phyloP scores from a whole-genome alignment of 768 basidiomycete species.

The Exsudoporus frostii region DNA sequence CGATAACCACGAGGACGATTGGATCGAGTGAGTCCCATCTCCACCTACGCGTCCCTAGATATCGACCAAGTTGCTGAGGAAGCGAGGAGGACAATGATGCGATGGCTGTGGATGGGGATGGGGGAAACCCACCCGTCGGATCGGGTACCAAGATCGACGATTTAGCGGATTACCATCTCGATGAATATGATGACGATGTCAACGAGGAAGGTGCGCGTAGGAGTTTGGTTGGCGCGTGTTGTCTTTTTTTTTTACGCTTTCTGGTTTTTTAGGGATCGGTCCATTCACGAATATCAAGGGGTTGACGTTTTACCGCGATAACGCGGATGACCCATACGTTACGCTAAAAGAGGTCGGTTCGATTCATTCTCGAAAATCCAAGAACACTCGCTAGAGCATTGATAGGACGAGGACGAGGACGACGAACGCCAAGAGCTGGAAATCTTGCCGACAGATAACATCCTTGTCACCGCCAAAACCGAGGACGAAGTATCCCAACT shows the following conservation, averaged over 20 bases:
- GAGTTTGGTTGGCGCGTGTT: neutral
- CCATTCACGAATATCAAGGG: constrained; percentile 97
- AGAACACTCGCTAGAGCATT: neutral
- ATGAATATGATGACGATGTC: constrained; percentile 86
- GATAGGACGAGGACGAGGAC: constrained; percentile 38
- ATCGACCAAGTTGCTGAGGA: constrained; percentile 20
- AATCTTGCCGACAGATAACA: constrained; percentile 85
- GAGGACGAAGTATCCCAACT: constrained; percentile 96
- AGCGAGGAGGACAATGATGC: constrained; percentile 49
- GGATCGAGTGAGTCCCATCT: constrained; percentile 79
- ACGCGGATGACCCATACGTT: constrained; percentile 94
- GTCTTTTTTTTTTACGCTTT: neutral
- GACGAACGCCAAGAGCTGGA: constrained; percentile 89
- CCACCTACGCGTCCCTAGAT: constrained; percentile 6
- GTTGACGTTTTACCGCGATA: constrained; percentile 85
- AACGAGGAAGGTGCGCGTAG: constrained; percentile 30
- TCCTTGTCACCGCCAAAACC: constrained; percentile 90
- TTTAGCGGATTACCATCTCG: constrained; percentile 83
- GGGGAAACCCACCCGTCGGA: constrained; percentile 13
- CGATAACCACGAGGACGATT: constrained; percentile 52
- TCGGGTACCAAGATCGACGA: constrained; percentile 51
- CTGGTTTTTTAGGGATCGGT: constrained; percentile 46
- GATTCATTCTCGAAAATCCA: constrained; percentile 16
- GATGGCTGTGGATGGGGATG: constrained; percentile 58
- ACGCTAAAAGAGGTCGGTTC: constrained; percentile 84